Conservation (phyloP, 1,139 yeast genomes). For the Kodamaea derodonti region DNA sequence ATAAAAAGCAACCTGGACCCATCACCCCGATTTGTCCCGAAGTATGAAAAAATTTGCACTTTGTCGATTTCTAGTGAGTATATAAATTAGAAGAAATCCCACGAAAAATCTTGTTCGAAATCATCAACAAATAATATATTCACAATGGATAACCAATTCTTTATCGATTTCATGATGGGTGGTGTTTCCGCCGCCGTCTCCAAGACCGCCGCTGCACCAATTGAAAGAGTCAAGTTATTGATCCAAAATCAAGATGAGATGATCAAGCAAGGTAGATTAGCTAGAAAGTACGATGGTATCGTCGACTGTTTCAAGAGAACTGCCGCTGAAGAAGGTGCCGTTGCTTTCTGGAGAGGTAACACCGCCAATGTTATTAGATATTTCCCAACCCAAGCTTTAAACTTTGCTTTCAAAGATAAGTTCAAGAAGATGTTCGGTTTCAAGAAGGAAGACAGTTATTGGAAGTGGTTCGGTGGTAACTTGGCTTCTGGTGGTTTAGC, state of each 20-base stretch:
- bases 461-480: constrained; percentile 53
- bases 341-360: constrained; percentile 56
- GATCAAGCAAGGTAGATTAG: constrained; percentile 53
- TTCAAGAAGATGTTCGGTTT: constrained; percentile 50
- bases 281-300: constrained; percentile 48
- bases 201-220: constrained; percentile 54
- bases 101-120: not conserved
- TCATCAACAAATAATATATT: not conserved
- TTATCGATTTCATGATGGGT: constrained; percentile 47
- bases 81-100: not conserved
- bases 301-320: constrained; percentile 51
- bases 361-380: constrained; percentile 53
- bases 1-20: not conserved
- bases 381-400: constrained; percentile 55
- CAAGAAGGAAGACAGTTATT: constrained; percentile 49
- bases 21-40: constrained; percentile 1
- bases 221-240: constrained; percentile 52
- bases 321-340: constrained; percentile 50
- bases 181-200: constrained; percentile 58
- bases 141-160: constrained; percentile 17
- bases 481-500: constrained; percentile 56
- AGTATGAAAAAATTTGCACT: not conserved
- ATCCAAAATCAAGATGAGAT: constrained; percentile 53
- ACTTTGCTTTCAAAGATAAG: constrained; percentile 53
- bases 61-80: not conserved